A percentile compares a stretch with the other conserved stretches of the same genome.
Conservation (phyloP, 768 basidiomycete species). For the Macrocybe gigantea region DNA sequence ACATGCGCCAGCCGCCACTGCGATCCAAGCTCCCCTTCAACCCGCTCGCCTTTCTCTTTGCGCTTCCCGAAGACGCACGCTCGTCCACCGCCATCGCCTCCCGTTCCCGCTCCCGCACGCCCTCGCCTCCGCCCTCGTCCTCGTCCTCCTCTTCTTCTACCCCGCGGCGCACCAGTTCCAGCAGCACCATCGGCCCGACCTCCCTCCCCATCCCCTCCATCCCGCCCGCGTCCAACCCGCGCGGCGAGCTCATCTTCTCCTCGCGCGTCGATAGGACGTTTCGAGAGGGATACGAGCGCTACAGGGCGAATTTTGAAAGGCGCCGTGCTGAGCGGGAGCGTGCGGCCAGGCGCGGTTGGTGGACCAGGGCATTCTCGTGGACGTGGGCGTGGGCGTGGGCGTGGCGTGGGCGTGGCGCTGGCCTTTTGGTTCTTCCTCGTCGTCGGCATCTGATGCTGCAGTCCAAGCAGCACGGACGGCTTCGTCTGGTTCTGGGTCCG, state of each 20-base stretch:
- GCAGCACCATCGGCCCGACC: constrained; percentile 16
- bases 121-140: constrained; percentile 28
- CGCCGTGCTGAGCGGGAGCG: constrained; percentile 61
- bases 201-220: constrained; percentile 71
- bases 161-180: too few species aligned
- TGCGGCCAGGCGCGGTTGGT: constrained; percentile 19
- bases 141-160: constrained; percentile 23
- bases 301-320: constrained; percentile 82
- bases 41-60: constrained; percentile 55
- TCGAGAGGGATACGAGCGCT: constrained; percentile 88
- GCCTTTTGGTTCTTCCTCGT: too few species aligned
- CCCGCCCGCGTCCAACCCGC: constrained; percentile 82
- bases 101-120: constrained; percentile 28
- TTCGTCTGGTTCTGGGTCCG: neutral
- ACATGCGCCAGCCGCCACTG: constrained; percentile 78
- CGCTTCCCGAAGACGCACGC: constrained; percentile 28
- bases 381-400: neutral
- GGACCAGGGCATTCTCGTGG: constrained; percentile 26
- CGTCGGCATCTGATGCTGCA: too few species aligned
- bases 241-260: constrained; percentile 96
- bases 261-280: constrained; percentile 79
- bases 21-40: constrained; percentile 53
- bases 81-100: constrained; percentile 17
- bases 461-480: too few species aligned
- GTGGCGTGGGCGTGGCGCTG: neutral